Base-by-base conservation (phyloP, 1,139 yeast species). In the Nakaseomyces kungkrabaensis region DNA sequence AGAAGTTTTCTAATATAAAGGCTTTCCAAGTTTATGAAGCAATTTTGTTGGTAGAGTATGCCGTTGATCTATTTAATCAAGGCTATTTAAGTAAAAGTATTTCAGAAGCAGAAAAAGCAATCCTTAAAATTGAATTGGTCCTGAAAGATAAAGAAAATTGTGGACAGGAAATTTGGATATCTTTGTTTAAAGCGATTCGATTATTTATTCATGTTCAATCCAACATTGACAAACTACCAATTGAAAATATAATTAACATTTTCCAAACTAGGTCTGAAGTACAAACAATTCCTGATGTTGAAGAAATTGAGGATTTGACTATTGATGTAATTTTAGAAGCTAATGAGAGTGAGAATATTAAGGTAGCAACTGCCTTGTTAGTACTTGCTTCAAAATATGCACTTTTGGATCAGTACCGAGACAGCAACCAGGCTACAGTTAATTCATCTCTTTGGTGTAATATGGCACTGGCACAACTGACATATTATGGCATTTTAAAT, bases 51-150 rank as follows among this genome's bases (percentile, higher is more conserved):
- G 70, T 82, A 32, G 71, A 74, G 25, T 76, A 83, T 52, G 75
- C 90, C 0, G 68, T 70, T 26, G 70, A 73, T 49, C 75, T 82
- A 51, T 67, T 81, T 25, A 59, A 61, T 4, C 76, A 77, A 37
- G 96, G 95, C 0, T 86, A 78, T 57, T 76, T 79, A 54, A 85
- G 87, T 3, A 77, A 76, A 48, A 82, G 90, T 0, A 71, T 83
- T 22, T 72, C 72, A 0, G 68, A 72, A 50, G 76, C 88, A 3
- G 56, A 65, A 3, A 62, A 65, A 17, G 76, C 81, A 0, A 66
- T 73, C 24, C 52, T 60, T 2, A 56, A 70, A n/a, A 53, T 63
- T 17, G 59, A 58, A n/a, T 38, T 47, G 25, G 48, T 61, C 10
- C n/a, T 27, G 24, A 36, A 37, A 2, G 13, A 27, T 13, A 10